These are phyloP conservation scores for Scolecobasidium constrictum DNA, from an alignment of 2,329 filamentous ascomycete genomes.

Conservation along the genomic window DNA sequence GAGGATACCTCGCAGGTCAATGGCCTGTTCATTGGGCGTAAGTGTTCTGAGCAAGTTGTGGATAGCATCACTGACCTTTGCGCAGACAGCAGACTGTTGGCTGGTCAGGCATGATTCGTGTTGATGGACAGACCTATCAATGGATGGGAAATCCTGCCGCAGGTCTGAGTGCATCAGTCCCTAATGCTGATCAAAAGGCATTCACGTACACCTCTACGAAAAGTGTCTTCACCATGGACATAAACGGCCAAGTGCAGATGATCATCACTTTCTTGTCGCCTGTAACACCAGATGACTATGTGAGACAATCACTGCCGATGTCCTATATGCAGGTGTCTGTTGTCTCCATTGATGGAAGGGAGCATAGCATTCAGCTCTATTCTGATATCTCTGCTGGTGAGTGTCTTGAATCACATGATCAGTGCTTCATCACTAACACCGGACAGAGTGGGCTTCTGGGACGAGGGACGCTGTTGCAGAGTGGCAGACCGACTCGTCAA, in stretches of 20 bases:
- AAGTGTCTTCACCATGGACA: slow-evolving; percentile 58
- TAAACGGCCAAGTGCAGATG: slow-evolving; percentile 50
- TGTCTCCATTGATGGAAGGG: slow-evolving; percentile 47
- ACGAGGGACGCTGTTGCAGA: slow-evolving; percentile 44
- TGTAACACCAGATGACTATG: slow-evolving; percentile 54
- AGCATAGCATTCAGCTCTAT: slow-evolving; percentile 60
- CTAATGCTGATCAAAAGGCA: slow-evolving; percentile 46
- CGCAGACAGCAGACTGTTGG: slow-evolving; percentile 44
- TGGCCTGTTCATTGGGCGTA: slow-evolving; percentile 63
- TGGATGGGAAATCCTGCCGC: slow-evolving; percentile 54
- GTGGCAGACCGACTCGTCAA: slow-evolving; percentile 46
- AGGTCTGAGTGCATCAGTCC: slow-evolving; percentile 20
- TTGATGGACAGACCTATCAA: slow-evolving; percentile 52
- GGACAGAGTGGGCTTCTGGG: slow-evolving; percentile 59
- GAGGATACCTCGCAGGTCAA: slow-evolving; percentile 55
- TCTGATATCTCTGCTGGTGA: slow-evolving; percentile 59
- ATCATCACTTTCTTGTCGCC: slow-evolving; percentile 62
- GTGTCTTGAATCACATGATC: too few species aligned
- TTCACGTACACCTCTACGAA: slow-evolving; percentile 63
- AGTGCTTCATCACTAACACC: too few species aligned
- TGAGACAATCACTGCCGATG: slow-evolving; percentile 57
- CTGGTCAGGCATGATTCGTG: slow-evolving; percentile 59
- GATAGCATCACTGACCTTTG: slow-evolving; percentile 2
- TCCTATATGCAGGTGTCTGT: slow-evolving; percentile 60
- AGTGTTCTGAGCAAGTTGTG: slow-evolving; percentile 19